phyloP scores from a whole-genome alignment of 2,329 filamentous ascomycete genomes.

The Myriangium duriaei region DNA sequence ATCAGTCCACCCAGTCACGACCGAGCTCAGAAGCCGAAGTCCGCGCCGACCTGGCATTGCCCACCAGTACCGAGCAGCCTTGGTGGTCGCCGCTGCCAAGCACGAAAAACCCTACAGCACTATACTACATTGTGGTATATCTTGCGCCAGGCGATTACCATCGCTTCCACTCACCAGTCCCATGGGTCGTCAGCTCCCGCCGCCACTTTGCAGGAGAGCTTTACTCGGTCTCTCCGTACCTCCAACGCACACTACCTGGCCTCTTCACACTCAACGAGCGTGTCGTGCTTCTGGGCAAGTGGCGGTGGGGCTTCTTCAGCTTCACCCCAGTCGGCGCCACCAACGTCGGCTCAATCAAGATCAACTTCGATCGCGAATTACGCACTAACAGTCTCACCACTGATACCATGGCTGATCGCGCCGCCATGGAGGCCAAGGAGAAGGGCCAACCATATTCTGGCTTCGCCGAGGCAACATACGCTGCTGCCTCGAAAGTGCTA shows the following conservation, averaged over 20 bases:
- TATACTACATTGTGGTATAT: conserved; percentile 94
- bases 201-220: conserved; percentile 97
- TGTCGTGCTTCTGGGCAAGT: conserved; percentile 81
- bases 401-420: conserved; percentile 79
- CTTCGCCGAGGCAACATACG: conserved; percentile 85
- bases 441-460: conserved; percentile 77
- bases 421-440: conserved; percentile 64
- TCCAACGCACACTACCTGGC: conserved; percentile 82
- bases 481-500: conserved; percentile 61
- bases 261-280: conserved; percentile 95
- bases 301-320: conserved; percentile 95
- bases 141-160: conserved; percentile 96
- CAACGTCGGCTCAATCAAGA: conserved; percentile 89
- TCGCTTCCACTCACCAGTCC: conserved; percentile 88
- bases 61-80: conserved; percentile 43
- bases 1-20: conserved; percentile 59
- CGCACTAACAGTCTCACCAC: conserved; percentile 86
- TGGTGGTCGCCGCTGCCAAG: conserved; percentile 33
- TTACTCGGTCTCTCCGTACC: conserved; percentile 87
- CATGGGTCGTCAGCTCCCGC: conserved; percentile 87
- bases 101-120: conserved; percentile 42
- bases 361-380: conserved; percentile 93
- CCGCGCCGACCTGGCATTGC: conserved; percentile 63
- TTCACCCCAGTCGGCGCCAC: conserved; percentile 94
- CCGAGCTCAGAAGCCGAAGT: conserved; percentile 71